Base-by-base conservation (phyloP, 129 eudicot genomes). In the Ambrosia artemisiifolia region DNA sequence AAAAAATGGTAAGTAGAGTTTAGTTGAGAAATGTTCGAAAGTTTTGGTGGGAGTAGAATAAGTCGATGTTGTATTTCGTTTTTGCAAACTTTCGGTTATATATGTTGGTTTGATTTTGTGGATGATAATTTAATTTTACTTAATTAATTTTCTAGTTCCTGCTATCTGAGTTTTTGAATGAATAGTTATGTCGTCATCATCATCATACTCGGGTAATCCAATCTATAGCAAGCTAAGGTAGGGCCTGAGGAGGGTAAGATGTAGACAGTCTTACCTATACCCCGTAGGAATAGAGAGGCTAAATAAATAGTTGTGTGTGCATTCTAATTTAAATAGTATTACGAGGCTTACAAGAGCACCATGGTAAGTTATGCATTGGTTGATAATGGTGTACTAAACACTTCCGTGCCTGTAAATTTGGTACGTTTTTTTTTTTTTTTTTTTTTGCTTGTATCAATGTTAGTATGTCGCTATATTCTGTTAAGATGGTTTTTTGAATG, bases 21-120 rank as follows among this genome's bases (percentile, higher is more conserved):
- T 73, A 84, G 84, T 81, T 87, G 73, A 90, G 78, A 50, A 20
- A 20, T 19, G n/a, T 50, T 38, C 5, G 51, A 66, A 66, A 66
- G 67, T 75, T 66, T 43, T 75, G 66, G 20, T 38, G 71, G 59
- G 64, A 64, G 71, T 74, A 64, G 55, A 65, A 75, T 75, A 75
- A 54, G 73, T 34, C 30, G n/a, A 28, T 38, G 65, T 64, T 40
- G 11, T 40, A 6, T 24, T 7, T 6, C 28, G 28, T 24, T 38
- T 65, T n/a, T 36, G 50, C 30, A 8, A 20, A 63, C 9, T 24
- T 54, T 65, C 32, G 13, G 34, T 28, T 67, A 40, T 75, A 14
- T 64, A 64, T 24, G 34, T 69, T 49, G 49, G 55, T 40, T 47
- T 36, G 33, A 36, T 70, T 70, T 70, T 35, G 49, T 70, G 60